phyloP scores from a whole-genome alignment of 1,284 basidiomycete genomes.

The Cryptococcus wingfieldii region DNA sequence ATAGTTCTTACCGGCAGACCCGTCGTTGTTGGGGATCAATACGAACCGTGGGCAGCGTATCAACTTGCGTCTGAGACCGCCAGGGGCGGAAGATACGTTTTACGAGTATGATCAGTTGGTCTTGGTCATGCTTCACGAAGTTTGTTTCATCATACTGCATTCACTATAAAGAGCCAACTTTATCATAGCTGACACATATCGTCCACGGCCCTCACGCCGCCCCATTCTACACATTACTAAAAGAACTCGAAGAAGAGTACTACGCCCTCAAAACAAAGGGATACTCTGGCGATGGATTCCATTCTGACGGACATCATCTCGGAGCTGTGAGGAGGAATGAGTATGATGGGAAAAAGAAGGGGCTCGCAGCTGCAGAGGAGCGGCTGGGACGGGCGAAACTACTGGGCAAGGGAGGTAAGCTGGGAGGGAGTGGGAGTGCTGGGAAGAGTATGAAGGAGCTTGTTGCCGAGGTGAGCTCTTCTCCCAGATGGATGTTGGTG shows the following conservation, averaged over 20 bases:
- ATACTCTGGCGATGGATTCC: constrained; percentile 77
- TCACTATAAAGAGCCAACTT: not conserved
- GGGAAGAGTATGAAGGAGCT: constrained; percentile 64
- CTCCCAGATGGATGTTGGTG: not conserved
- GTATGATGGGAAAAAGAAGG: constrained; percentile 61
- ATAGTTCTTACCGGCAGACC: constrained; percentile 69
- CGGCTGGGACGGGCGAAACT: constrained; percentile 54
- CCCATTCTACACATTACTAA: constrained; percentile 68
- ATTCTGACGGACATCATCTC: constrained; percentile 62
- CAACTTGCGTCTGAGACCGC: constrained; percentile 68
- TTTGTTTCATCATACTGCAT: constrained; percentile 31
- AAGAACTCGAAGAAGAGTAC: constrained; percentile 73
- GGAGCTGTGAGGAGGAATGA: constrained; percentile 63
- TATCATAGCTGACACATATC: constrained; percentile 71
- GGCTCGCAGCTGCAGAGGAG: constrained; percentile 72
- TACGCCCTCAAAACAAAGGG: constrained; percentile 68
- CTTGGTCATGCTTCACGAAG: constrained; percentile 81
- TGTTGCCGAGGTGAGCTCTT: constrained; percentile 62
- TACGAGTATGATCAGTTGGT: constrained; percentile 69
- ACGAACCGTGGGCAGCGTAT: constrained; percentile 74
- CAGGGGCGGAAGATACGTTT: constrained; percentile 65
- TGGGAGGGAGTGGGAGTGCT: constrained; percentile 36
- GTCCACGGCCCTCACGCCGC: constrained; percentile 81
- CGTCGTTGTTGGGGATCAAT: constrained; percentile 63
- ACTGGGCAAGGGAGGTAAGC: constrained; percentile 56